A percentile compares a stretch with the other conserved stretches of the same genome.
phyloP scores from a whole-genome alignment of 2,329 filamentous ascomycete genomes.

The Beauveria sp. region DNA sequence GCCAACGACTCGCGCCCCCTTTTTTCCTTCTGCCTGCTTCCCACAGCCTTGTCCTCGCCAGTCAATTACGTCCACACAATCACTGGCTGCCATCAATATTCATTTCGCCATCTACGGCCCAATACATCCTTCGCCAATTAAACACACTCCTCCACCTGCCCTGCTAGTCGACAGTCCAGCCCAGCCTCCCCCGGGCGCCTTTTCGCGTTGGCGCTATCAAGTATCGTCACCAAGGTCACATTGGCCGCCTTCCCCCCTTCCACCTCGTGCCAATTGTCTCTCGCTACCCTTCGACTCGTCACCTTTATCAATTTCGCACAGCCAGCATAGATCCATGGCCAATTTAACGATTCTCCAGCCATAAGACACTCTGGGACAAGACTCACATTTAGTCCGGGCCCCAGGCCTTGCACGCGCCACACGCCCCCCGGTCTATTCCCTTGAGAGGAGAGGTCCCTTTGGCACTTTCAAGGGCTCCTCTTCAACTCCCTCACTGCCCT shows the following conservation, averaged over 20 bases:
- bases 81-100: neutral
- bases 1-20: neutral
- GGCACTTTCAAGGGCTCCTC: neutral
- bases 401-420: constrained; percentile 2
- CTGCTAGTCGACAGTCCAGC: neutral
- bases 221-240: constrained; percentile 4
- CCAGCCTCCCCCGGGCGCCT: neutral
- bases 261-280: neutral
- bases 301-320: neutral
- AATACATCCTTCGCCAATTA: neutral
- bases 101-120: neutral
- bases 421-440: neutral
- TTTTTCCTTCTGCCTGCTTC: neutral
- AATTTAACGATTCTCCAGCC: constrained; percentile 11
- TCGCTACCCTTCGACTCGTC: neutral
- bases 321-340: constrained; percentile 5
- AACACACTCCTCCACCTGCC: neutral
- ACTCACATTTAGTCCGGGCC: neutral
- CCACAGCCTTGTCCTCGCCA: neutral
- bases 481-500: neutral
- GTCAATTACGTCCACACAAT: neutral
- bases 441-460: neutral
- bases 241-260: neutral
- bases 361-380: constrained; percentile 11
- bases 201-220: constrained; percentile 6